Evolutionary conservation across 2,329 filamentous ascomycete genomes (phyloP), one percentile per base, ranked within the genome.

Genomic region (Stylonectria norvegica): DNA sequence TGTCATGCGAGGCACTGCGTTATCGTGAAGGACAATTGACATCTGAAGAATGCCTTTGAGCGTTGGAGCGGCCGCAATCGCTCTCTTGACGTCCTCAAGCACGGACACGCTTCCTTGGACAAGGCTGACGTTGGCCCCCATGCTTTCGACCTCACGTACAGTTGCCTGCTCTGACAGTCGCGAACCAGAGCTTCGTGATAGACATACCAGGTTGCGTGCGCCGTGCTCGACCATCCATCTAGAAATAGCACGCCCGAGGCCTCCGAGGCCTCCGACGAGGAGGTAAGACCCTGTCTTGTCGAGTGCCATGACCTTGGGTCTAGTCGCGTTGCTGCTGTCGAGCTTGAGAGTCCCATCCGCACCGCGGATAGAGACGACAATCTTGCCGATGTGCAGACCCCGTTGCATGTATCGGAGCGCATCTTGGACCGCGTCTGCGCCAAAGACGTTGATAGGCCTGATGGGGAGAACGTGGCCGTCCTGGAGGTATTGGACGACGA

Each of bases 391-490:
- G 43, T 73, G 69, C 19, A 52, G 53, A 1, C 67, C 69, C 2
- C 53, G 56, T 38, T 72, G 67, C 63, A 75, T 65, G 30, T 64
- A 59, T 0, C 67, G 53, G 45, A 75, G 70, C 0, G 69, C 69
- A 9, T 67, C 59, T 9, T 58, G 47, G 1, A 69, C 50, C 2
- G 63, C 40, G 2, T 51, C 47, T 1, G 57, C 52, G 3, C 39
- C 34, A 33, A 62, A 57, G 14, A 49, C 30, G 25, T 61, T 58
- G n/a, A 45, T 47, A 15, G 38, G 51, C 22, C 10, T 47, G 43
- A 56, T 60, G 9, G 52, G 53, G 16, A 34, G 49, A 29, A 48
- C 50, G 15, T 52, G 39, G 4, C 44, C 48, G 16, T 47, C 20
- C 27, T 36, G 22, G 19, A 27, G 43, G 34, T 35, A 37, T 20